These are phyloP conservation scores for Russula ochroleuca DNA, from an alignment of 768 basidiomycete genomes.

Conservation along the genomic window DNA sequence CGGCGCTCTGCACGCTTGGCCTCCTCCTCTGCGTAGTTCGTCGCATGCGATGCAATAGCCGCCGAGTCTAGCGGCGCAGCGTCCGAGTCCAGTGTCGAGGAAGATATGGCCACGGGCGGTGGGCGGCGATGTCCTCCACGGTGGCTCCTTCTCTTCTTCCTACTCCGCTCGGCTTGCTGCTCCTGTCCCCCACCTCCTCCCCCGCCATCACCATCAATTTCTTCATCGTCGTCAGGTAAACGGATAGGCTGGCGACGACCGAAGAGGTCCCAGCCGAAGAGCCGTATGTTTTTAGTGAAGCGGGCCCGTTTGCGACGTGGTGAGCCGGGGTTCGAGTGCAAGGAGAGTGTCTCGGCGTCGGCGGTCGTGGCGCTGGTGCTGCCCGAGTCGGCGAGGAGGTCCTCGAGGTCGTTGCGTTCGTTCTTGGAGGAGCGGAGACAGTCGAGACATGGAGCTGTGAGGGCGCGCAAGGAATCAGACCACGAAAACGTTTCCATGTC, in stretches of 20 bases:
- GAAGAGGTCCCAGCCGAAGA: constrained; percentile 67
- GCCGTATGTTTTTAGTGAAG: constrained; percentile 42
- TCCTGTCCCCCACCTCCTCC: neutral
- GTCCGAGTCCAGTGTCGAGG: constrained; percentile 62
- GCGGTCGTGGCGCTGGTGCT: constrained; percentile 38
- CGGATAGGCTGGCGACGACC: constrained; percentile 57
- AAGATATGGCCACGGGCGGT: constrained; percentile 31
- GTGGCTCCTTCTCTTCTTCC: neutral
- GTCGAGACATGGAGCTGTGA: constrained; percentile 54
- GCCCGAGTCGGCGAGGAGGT: constrained; percentile 44
- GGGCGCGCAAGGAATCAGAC: constrained; percentile 56
- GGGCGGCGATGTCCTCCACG: neutral
- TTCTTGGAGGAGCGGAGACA: constrained; percentile 42
- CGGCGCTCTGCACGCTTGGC: constrained; percentile 46
- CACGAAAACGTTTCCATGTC: constrained; percentile 52
- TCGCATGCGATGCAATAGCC: constrained; percentile 45
- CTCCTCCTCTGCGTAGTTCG: constrained; percentile 32
- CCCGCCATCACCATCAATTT: constrained; percentile 22
- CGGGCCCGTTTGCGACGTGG: constrained; percentile 27
- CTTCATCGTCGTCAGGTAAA: constrained; percentile 54
- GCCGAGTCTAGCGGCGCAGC: constrained; percentile 60
- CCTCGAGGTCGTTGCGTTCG: constrained; percentile 42
- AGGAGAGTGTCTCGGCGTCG: constrained; percentile 59
- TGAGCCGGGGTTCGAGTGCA: constrained; percentile 58
- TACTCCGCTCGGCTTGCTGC: neutral